phyloP scores from a whole-genome alignment of 106 monocot genomes.

The Platanthera guangdongensis region DNA sequence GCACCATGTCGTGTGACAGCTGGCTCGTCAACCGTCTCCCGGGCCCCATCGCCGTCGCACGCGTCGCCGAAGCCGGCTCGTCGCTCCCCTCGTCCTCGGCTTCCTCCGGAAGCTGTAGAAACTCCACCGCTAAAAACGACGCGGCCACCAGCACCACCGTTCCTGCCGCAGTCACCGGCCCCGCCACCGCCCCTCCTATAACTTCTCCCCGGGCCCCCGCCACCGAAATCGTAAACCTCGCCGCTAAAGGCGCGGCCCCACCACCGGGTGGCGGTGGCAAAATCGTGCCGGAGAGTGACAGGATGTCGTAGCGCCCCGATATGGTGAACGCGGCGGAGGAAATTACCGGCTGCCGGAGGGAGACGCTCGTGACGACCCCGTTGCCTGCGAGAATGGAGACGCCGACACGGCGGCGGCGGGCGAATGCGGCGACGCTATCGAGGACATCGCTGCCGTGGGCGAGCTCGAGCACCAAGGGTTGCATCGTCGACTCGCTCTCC shows the following conservation, averaged over 20 bases:
- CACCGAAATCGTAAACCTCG: conserved; percentile 30
- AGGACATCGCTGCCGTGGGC: conserved; percentile 13
- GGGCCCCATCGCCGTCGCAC: neutral
- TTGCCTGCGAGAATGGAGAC: conserved; percentile 6
- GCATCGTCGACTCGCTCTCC: conserved; percentile 8
- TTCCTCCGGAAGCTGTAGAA: conserved; percentile 22
- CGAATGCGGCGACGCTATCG: conserved; percentile 10
- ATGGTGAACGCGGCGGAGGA: conserved; percentile 16
- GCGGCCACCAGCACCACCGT: conserved; percentile 35
- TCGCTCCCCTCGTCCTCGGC: conserved; percentile 3
- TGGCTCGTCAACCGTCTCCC: neutral
- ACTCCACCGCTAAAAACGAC: conserved; percentile 26
- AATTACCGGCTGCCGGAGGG: conserved; percentile 26
- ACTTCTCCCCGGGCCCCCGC: conserved; percentile 51
- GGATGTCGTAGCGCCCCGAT: conserved; percentile 43
- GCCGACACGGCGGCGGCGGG: conserved; percentile 2
- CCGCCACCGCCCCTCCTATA: conserved; percentile 48
- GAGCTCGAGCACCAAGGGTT: conserved; percentile 11
- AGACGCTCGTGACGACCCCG: neutral
- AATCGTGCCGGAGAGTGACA: conserved; percentile 37
- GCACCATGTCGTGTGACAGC: conserved; percentile 1
- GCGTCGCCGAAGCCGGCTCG: neutral
- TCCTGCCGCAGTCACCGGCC: conserved; percentile 32
- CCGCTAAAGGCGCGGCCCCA: neutral
- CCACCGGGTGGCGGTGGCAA: neutral